Evolutionary conservation across 768 basidiomycete species (phyloP).

Genomic region (Symmetrospora coprosmae): DNA sequence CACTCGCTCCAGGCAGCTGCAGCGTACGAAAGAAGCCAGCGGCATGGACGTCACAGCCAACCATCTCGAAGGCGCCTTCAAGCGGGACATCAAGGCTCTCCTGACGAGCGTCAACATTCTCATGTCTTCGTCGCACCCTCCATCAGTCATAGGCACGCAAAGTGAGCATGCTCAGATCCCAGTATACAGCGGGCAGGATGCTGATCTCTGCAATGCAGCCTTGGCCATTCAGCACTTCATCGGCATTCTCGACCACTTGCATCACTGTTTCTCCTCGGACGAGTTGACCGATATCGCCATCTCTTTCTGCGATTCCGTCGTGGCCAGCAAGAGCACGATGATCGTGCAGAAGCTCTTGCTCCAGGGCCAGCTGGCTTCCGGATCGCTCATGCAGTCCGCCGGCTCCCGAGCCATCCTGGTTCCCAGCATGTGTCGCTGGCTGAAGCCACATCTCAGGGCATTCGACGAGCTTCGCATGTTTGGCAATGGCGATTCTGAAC

Average conservation of each 20-base stretch:
- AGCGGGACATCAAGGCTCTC: constrained; percentile 63
- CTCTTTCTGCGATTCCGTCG: constrained; percentile 70
- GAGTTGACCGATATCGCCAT: constrained; percentile 79
- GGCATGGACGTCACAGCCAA: constrained; percentile 72
- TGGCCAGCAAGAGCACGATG: constrained; percentile 65
- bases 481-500: constrained; percentile 51
- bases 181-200: too few species aligned
- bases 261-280: constrained; percentile 60
- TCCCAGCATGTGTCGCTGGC: constrained; percentile 79
- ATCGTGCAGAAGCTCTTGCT: constrained; percentile 86
- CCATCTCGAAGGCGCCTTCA: constrained; percentile 70
- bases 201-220: background rate
- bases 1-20: constrained; percentile 55
- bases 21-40: constrained; percentile 49
- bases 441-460: constrained; percentile 83
- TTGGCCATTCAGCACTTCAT: constrained; percentile 87
- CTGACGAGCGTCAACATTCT: constrained; percentile 68
- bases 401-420: constrained; percentile 65
- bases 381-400: constrained; percentile 69
- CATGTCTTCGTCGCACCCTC: constrained; percentile 65
- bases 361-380: constrained; percentile 79
- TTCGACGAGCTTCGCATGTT: constrained; percentile 68
- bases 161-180: constrained; percentile 38
- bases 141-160: constrained; percentile 88
- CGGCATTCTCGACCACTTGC: constrained; percentile 72